Evolutionary conservation across 2,329 filamentous ascomycete genomes (phyloP), one percentile per base, ranked within the genome.

Genomic region (Colletotrichum neosansevieriae): DNA sequence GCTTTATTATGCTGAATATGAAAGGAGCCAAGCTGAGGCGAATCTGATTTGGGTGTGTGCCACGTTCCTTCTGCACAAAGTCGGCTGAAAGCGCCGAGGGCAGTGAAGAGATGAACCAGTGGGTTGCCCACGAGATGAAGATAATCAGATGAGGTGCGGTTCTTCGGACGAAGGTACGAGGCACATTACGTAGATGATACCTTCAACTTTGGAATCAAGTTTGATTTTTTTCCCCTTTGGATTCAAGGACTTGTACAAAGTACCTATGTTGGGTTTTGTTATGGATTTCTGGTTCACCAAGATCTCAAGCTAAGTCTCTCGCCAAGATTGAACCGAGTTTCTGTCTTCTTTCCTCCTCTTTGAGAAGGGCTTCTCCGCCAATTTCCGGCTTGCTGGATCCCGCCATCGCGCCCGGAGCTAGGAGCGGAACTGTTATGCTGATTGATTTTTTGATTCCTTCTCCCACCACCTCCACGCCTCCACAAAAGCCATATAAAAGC

Each of bases 11-110:
- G 32, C 42, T 38, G 9, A 47, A 47, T 24, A 32, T n/a, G 32
- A 61, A 49, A 51, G 38, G 49, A 62, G 36, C 40, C 57, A 61
- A 62, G 40, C 42, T 47, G n/a, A 29, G 34, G 15, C 24, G 3
- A 21, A 11, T 6, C n/a, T n/a, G 21, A 11, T 51, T 29, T 6
- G 47, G 45, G 21, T 36, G 21, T 36, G 19, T 19, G 21, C 47
- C 3, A 45, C n/a, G 29, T 45, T 15, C 11, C 47, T 24, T 6
- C 24, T 19, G 24, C 50, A 15, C 56, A 24, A 34, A 36, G 17
- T 24, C 5, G 29, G 36, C 17, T 17, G 29, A 15, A 17, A 36
- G 29, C 15, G n/a, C 15, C 4, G 29, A 17, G 17, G 9, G 7
- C 29, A 29, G 29, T 9, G 29, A 29, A 29, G 29, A 29, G 29